Evolutionary conservation across 1,139 yeast genomes (phyloP).

Genomic region (Taphrina confusa): DNA sequence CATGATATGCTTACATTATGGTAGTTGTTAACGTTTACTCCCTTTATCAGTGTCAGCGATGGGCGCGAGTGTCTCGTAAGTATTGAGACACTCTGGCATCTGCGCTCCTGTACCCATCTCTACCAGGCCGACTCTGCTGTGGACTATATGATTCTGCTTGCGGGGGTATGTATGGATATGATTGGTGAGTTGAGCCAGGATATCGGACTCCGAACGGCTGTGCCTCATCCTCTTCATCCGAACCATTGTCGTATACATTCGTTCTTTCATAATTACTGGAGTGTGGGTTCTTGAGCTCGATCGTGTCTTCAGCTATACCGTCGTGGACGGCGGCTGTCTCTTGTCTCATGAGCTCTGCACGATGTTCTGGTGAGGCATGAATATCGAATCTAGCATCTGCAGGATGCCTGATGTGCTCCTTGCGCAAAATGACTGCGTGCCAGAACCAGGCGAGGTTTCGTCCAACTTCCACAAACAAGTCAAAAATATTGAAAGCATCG

Average conservation of each 20-base stretch:
- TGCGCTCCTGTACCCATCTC: background rate
- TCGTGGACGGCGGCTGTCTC: conserved; percentile 15
- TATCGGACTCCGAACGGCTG: background rate
- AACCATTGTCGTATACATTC: background rate
- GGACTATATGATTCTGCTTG: background rate
- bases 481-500: conserved; percentile 18
- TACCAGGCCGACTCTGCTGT: background rate
- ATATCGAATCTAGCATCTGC: conserved; percentile 15
- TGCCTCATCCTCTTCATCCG: conserved; percentile 2
- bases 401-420: conserved; percentile 13
- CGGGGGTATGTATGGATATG: background rate
- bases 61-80: background rate
- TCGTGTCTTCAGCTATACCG: background rate
- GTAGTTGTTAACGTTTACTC: too few species aligned
- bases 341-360: conserved; percentile 20
- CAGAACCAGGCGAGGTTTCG: conserved; percentile 23
- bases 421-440: conserved; percentile 14
- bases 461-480: conserved; percentile 20
- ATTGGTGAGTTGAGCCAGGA: conserved; percentile 1
- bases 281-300: conserved; percentile 8
- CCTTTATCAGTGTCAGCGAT: too few species aligned
- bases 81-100: conserved; percentile 8
- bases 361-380: background rate
- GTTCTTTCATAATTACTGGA: background rate
- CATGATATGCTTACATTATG: too few species aligned